Evolutionary conservation across 2,329 filamentous ascomycete genomes (phyloP), one percentile per base, ranked within the genome.

Genomic region (Diaporthe longicolla): DNA sequence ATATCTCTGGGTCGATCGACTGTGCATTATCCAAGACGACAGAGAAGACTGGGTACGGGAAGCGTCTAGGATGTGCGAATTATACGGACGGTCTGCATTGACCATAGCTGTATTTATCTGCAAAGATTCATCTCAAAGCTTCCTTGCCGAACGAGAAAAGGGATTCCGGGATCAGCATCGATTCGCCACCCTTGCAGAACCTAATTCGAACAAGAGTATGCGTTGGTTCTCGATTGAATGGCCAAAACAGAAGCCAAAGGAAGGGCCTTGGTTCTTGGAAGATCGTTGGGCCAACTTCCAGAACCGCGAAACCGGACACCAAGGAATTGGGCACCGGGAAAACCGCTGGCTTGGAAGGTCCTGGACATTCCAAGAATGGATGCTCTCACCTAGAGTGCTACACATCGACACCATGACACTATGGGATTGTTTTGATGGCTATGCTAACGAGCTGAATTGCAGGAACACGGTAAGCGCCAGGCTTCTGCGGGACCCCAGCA

Each of bases 11-110:
- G 74, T 80, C 24, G 79, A 81, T 35, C 75, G 77, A 17, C 63
- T 79, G 15, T 81, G 80, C 52, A 77, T 81, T 1, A 61, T 79
- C 24, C 80, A 81, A 57, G 78, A 80, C 55, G 78, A 79, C 10
- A 63, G 68, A 29, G n/a, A 61, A 2, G 65, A 69, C 1, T 69
- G 65, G 32, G 73, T 76, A 26, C 75, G 77, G 35, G 73, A 75
- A 13, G 63, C 77, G 11, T 77, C 80, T 59, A 78, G 77, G 66
- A 81, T 81, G 79, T 78, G 79, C 19, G 72, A 77, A 1, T 63
- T 79, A 4, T 81, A 79, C 55, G 76, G 76, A 15, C 61, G 73
- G 13, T 78, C 79, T 11, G 71, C 65, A 0, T 57, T 80, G 19
- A 79, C 79, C 0, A 76, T 80, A n/a, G 3, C 65, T 5, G 26